Evolutionary conservation across 208 protist species (phyloP).

Genomic region (Leishmania lainsoni): DNA sequence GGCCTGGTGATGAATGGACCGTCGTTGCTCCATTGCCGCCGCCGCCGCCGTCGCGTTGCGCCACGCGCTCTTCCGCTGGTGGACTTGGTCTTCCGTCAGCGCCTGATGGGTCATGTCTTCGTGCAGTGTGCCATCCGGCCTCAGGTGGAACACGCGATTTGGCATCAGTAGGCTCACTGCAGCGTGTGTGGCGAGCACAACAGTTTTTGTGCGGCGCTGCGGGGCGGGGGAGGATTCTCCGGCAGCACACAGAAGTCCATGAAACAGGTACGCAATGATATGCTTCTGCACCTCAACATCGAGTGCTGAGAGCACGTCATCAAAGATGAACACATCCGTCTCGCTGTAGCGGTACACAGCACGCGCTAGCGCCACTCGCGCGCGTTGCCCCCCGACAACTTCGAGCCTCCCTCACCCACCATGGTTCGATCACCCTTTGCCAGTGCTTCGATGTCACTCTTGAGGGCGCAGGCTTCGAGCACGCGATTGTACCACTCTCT

Average conservation of each 20-base stretch:
- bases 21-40: constrained; percentile 27
- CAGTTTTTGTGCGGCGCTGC: constrained; percentile 38
- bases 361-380: constrained; percentile 82
- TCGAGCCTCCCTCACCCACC: constrained; percentile 79
- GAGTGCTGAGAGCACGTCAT: constrained; percentile 94
- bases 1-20: constrained; percentile 11
- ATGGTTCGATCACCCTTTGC: constrained; percentile 87
- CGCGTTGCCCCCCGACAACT: constrained; percentile 90
- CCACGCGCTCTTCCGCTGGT: constrained; percentile 34
- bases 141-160: constrained; percentile 51
- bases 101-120: constrained; percentile 32
- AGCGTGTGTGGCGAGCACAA: constrained; percentile 57
- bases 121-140: constrained; percentile 42
- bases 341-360: constrained; percentile 65
- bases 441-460: constrained; percentile 79
- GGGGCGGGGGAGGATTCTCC: neutral
- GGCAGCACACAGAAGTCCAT: constrained; percentile 45
- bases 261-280: constrained; percentile 79
- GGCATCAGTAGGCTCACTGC: constrained; percentile 39
- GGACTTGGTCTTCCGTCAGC: constrained; percentile 36
- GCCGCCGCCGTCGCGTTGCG: constrained; percentile 34
- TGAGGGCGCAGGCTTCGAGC: constrained; percentile 73
- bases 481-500: constrained; percentile 69
- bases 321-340: constrained; percentile 86
- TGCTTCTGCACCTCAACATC: constrained; percentile 89